phyloP scores from a whole-genome alignment of 768 basidiomycete genomes.

The Suillus variegatus region DNA sequence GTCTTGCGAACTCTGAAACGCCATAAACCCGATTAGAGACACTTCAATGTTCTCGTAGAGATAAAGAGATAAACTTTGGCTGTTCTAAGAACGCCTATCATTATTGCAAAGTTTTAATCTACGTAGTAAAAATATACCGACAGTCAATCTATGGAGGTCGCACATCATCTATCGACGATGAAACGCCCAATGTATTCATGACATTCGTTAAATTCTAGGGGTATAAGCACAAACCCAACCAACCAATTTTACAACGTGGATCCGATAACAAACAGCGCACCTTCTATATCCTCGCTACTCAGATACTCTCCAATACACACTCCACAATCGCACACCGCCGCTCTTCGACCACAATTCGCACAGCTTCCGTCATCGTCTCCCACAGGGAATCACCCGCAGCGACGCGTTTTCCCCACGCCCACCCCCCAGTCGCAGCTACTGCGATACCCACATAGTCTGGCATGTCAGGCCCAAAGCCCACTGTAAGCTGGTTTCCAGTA shows the following conservation, averaged over 20 bases:
- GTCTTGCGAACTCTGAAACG: not conserved
- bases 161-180: not conserved
- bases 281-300: not conserved
- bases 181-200: not conserved
- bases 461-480: conserved; percentile 62
- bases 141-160: not conserved
- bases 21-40: too few species aligned
- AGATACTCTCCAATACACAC: conserved; percentile 51
- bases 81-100: conserved; percentile 10
- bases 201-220: not conserved
- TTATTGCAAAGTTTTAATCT: not conserved
- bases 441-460: conserved; percentile 67
- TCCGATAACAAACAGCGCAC: not conserved
- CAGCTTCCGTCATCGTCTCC: conserved; percentile 46
- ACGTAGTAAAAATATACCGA: not conserved
- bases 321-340: conserved; percentile 67
- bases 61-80: not conserved
- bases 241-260: not conserved
- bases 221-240: not conserved
- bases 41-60: not conserved
- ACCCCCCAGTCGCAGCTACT: conserved; percentile 66
- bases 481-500: conserved; percentile 51
- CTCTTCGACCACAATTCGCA: conserved; percentile 57
- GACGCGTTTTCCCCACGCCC: conserved; percentile 56
- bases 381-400: conserved; percentile 28